Base-by-base conservation (phyloP, 164 flowering plant genomes). In the Piper longum region DNA sequence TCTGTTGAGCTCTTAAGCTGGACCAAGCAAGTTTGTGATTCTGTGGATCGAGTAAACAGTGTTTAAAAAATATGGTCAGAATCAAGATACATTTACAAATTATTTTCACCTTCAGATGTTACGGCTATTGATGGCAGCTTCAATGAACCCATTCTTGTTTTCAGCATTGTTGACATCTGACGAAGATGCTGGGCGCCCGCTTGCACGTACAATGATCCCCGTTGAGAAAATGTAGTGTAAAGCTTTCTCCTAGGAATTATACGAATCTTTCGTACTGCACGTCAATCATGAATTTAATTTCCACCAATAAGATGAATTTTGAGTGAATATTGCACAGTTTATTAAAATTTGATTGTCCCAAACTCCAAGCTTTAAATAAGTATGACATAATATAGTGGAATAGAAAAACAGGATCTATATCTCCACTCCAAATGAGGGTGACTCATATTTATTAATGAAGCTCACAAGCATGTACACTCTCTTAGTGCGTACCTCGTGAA, bases 161-260 rank as follows among this genome's bases (percentile, higher is more conserved):
- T 91, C 74, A 91, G 81, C 58, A 82, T 16, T 39, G 91, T 69
- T 57, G 97, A 87, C 74, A 88, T 85, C 54, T 85, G 85, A 59
- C 80, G 74, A 60, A 82, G 77, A 67, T 91, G 88, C 19, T 88
- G 84, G 57, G 80, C 81, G 62, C 96, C 95, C 18, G 69, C 82
- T 80, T 88, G 91, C 75, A 85, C 59, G 67, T 85, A 82, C 18
- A 81, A 63, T 52, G 79, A 74, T 68, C 93, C 77, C 67, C 83
- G 76, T 62, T 79, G 86, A 3, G 96, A 88, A 61, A 76, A 75
- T 61, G 88, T 81, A 72, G 67, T 69, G 79, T 75, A 85, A 41
- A 91, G 86, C 69, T 83, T 91, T 66, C 89, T 63, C 70, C 84
- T 79, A 67, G 88, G 87, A 69, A 91, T 75, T 5, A 88, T 71